A percentile compares a stretch with the other conserved stretches of the same genome.
phyloP scores from a whole-genome alignment of 2,329 filamentous ascomycete species.

The Clonostachys rhizophaga region DNA sequence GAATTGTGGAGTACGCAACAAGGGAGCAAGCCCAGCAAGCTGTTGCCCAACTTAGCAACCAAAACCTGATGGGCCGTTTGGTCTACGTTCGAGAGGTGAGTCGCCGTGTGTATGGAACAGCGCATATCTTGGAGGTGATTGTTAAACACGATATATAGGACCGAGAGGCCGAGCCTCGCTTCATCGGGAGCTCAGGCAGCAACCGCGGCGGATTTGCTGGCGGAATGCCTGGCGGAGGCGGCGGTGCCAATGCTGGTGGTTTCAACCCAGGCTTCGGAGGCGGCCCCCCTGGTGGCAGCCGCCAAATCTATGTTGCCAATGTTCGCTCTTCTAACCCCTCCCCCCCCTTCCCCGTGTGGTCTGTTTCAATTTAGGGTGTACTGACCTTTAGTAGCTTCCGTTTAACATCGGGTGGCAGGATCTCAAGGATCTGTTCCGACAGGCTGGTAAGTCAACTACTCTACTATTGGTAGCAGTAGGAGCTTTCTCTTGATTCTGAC shows the following conservation, averaged over 20 bases:
- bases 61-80: constrained; percentile 96
- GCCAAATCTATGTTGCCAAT: constrained; percentile 97
- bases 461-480: not conserved
- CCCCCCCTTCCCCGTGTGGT: constrained; percentile 4
- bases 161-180: constrained; percentile 95
- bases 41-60: constrained; percentile 96
- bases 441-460: constrained; percentile 70
- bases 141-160: constrained; percentile 54
- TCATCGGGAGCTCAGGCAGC: constrained; percentile 69
- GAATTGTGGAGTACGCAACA: constrained; percentile 99
- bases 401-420: constrained; percentile 99
- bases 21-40: constrained; percentile 98
- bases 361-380: constrained; percentile 6
- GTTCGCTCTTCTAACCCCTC: constrained; percentile 58
- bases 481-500: not conserved
- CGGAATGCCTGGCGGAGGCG: constrained; percentile 47
- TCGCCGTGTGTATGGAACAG: constrained; percentile 3
- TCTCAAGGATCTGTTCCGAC: constrained; percentile 95
- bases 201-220: constrained; percentile 52
- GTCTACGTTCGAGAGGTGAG: constrained; percentile 96
- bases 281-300: constrained; percentile 50
- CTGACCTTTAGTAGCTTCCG: constrained; percentile 63
- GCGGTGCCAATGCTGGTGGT: constrained; percentile 28
- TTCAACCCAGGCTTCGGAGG: constrained; percentile 53
- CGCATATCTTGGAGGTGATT: not conserved